Conservation (phyloP, 75 land plant genomes). For the Larix kaempferi region DNA sequence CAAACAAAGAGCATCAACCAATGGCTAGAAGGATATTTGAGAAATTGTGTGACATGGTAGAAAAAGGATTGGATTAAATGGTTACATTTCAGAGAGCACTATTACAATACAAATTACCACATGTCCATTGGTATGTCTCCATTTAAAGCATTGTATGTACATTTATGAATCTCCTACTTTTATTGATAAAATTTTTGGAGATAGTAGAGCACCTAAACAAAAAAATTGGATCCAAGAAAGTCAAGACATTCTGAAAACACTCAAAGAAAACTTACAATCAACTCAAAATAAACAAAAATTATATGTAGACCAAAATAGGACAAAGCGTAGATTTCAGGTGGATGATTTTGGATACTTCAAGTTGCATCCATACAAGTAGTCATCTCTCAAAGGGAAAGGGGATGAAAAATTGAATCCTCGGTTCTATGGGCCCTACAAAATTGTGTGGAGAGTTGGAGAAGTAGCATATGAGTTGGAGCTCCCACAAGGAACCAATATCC, state of each 20-base stretch:
- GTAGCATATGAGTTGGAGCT: too few species aligned
- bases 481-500: too few species aligned
- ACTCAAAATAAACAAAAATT: neutral
- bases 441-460: too few species aligned
- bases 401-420: too few species aligned
- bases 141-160: neutral
- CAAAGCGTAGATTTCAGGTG: too few species aligned
- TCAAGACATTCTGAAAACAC: neutral
- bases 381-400: too few species aligned
- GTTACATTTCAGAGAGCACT: neutral
- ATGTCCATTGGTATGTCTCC: neutral
- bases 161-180: neutral
- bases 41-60: neutral
- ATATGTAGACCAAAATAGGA: neutral
- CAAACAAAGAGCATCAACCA: too few species aligned
- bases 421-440: too few species aligned
- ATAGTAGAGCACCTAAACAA: neutral
- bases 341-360: neutral
- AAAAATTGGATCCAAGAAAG: too few species aligned
- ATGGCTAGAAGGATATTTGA: neutral
- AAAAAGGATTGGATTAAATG: neutral
- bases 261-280: neutral
- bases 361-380: too few species aligned
- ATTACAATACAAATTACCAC: neutral
- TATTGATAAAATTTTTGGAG: neutral